Evolutionary conservation across 208 protist species (phyloP), one percentile per base, ranked within the genome.

Genomic region (Leptomonas pyrrhocoris): DNA sequence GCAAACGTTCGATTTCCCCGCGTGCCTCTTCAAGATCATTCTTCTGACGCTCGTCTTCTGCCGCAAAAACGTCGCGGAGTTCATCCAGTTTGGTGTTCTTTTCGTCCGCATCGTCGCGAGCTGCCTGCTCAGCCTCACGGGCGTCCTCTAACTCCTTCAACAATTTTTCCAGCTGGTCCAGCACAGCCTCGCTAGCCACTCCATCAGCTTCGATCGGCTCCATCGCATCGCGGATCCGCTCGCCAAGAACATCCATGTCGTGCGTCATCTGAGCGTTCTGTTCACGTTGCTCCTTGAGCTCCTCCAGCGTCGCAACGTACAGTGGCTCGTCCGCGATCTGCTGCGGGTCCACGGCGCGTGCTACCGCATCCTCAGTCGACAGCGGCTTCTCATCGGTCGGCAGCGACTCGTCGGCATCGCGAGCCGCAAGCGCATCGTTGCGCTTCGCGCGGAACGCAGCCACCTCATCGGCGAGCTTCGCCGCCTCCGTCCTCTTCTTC

Each of bases 121-220:
- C 68, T 11, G 43, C 65, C 48, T 64, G 51, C 49, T 79, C 73
- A 1, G 21, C 49, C 0, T 46, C 56, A 0, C 68, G 53, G 0
- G 77, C 57, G 8, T 51, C 61, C 38, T 69, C 64, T 12, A 85
- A 42, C 16, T 66, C 73, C 23, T 74, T 67, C 57, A 90, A 50
- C 21, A 85, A 68, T 9, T 55, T 50, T 48, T 83, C 81, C 27
- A 90, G 62, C 68, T 83, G 64, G 36, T 54, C 31, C 0, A 90
- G 27, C 0, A 73, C 30, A 15, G 62, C 75, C 1, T 74, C 81
- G n/a, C 77, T 54, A 18, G 31, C 42, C 3, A 15, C 19, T 2
- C 16, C 27, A 0, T 11, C 61, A 0, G 28, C 9, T 11, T 48
- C 23, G 6, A 69, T 45, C 2, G 45, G 64, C 15, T 40, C 43